phyloP scores from a whole-genome alignment of 83 land plant species.

The Diphasiastrum complanatum region DNA sequence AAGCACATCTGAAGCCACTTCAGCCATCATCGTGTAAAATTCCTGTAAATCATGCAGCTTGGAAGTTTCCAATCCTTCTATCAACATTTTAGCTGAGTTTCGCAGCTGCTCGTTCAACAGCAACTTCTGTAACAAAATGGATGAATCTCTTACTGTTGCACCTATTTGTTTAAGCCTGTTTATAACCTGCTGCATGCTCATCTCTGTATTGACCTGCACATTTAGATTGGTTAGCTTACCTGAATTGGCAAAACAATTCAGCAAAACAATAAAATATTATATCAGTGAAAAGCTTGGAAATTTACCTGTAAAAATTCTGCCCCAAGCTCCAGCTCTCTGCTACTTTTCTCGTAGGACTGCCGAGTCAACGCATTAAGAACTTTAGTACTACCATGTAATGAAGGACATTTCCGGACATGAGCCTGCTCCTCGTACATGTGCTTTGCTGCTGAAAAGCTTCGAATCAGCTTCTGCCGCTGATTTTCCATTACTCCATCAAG shows the following conservation, averaged over 20 bases:
- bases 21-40: slow-evolving; percentile 70
- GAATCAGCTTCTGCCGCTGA: slow-evolving; percentile 52
- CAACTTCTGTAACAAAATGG: slow-evolving; percentile 39
- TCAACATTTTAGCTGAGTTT: slow-evolving; percentile 36
- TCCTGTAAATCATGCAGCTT: slow-evolving; percentile 63
- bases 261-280: background rate
- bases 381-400: slow-evolving; percentile 20
- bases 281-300: background rate
- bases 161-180: slow-evolving; percentile 79
- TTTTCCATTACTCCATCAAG: slow-evolving; percentile 65
- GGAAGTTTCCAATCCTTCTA: slow-evolving; percentile 48
- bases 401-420: slow-evolving; percentile 5
- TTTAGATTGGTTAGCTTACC: background rate
- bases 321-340: slow-evolving; percentile 59
- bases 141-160: slow-evolving; percentile 74
- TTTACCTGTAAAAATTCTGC: slow-evolving; percentile 75
- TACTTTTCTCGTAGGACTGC: slow-evolving; percentile 18
- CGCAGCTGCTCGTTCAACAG: slow-evolving; percentile 47
- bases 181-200: slow-evolving; percentile 54
- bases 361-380: slow-evolving; percentile 18
- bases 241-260: background rate
- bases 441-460: slow-evolving; percentile 79
- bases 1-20: slow-evolving; percentile 47
- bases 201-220: slow-evolving; percentile 44
- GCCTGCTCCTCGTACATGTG: slow-evolving; percentile 44